phyloP scores from a whole-genome alignment of 176 grass and related monocot species.

The Cenchrus purpureus region DNA sequence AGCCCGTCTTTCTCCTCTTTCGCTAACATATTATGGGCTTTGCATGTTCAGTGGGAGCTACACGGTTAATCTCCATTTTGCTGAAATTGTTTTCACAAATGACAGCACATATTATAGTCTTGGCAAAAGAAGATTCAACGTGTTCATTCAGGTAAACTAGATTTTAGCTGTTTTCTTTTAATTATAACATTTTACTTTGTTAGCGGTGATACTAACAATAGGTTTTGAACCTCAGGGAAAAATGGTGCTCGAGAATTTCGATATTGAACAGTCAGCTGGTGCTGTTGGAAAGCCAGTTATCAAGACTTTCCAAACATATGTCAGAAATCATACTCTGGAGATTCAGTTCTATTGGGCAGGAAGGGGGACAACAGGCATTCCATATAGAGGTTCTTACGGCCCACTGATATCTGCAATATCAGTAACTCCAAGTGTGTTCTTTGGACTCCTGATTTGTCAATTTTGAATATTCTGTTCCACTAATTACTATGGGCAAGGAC shows the following conservation, averaged over 20 bases:
- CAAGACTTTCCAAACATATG: slow-evolving; percentile 60
- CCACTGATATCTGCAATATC: slow-evolving; percentile 98
- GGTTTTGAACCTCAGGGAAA: slow-evolving; percentile 56
- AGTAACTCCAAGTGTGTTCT: slow-evolving; percentile 77
- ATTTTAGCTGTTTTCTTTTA: not conserved
- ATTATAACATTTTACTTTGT: not conserved
- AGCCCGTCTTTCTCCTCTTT: slow-evolving; percentile 89
- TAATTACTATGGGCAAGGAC: slow-evolving; percentile 23
- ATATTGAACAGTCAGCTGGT: slow-evolving; percentile 67
- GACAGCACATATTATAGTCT: slow-evolving; percentile 80
- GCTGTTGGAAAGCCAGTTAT: slow-evolving; percentile 59
- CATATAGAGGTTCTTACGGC: slow-evolving; percentile 82
- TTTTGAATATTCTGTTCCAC: not conserved
- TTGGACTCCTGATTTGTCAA: slow-evolving; percentile 14
- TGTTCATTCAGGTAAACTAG: slow-evolving; percentile 83
- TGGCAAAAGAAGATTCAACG: slow-evolving; percentile 92
- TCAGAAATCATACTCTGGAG: slow-evolving; percentile 70
- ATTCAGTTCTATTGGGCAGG: slow-evolving; percentile 91
- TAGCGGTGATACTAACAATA: slow-evolving; percentile 15
- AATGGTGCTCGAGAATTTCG: slow-evolving; percentile 88
- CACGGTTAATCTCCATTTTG: slow-evolving; percentile 76
- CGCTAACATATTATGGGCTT: slow-evolving; percentile 87
- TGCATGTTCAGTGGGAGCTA: slow-evolving; percentile 88
- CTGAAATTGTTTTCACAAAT: slow-evolving; percentile 82
- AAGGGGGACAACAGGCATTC: slow-evolving; percentile 85